Evolutionary conservation across 2,329 filamentous ascomycete species (phyloP).

Genomic region (Akanthomyces uredinophilus): DNA sequence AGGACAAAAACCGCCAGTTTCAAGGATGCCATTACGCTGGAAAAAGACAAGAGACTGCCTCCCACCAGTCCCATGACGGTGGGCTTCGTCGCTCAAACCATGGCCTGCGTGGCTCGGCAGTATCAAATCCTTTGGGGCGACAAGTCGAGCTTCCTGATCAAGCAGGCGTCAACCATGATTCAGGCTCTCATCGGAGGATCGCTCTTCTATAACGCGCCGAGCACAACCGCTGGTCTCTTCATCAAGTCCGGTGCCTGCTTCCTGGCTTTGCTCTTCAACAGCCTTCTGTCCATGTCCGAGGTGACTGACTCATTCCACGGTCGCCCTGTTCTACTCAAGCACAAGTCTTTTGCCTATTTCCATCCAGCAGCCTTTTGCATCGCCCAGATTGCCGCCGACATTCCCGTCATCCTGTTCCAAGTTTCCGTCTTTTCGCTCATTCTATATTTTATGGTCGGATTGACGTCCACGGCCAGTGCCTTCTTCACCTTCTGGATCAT

Average conservation of each 20-base stretch:
- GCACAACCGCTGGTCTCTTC: constrained; percentile 56
- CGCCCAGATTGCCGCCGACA: constrained; percentile 48
- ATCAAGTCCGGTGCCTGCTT: constrained; percentile 60
- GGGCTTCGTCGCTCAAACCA: constrained; percentile 43
- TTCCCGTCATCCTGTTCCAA: constrained; percentile 54
- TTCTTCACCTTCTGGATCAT: constrained; percentile 63
- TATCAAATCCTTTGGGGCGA: constrained; percentile 64
- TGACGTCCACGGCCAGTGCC: constrained; percentile 63
- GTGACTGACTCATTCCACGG: constrained; percentile 59
- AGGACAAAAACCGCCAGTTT: constrained; percentile 49
- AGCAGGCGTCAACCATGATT: constrained; percentile 50
- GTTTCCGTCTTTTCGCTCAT: constrained; percentile 52
- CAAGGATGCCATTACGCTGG: constrained; percentile 42
- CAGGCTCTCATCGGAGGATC: constrained; percentile 61
- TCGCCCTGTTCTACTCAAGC: constrained; percentile 55
- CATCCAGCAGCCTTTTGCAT: constrained; percentile 56
- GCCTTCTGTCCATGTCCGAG: constrained; percentile 59
- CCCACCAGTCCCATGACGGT: constrained; percentile 53
- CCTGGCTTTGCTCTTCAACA: constrained; percentile 58
- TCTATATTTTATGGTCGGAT: constrained; percentile 63
- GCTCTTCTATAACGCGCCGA: constrained; percentile 60
- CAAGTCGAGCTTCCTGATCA: constrained; percentile 58
- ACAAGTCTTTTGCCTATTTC: constrained; percentile 52
- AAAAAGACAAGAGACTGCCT: constrained; percentile 51
- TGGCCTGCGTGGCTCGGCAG: constrained; percentile 52